A percentile compares a stretch with the other conserved stretches of the same genome.
phyloP scores from a whole-genome alignment of 768 basidiomycete genomes.

The Jaapia argillacea region DNA sequence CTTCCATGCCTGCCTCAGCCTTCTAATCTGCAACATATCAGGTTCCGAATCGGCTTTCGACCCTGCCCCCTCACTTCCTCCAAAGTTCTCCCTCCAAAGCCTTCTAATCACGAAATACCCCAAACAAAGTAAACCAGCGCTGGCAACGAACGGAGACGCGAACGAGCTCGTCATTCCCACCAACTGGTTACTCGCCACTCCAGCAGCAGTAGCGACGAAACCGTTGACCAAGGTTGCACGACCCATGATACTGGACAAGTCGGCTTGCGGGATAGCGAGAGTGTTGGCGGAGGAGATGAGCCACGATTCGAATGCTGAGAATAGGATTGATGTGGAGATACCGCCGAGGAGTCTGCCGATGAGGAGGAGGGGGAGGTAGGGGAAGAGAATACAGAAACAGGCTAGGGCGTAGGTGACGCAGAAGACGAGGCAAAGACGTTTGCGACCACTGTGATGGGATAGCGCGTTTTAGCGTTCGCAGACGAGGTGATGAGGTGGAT shows the following conservation, averaged over 20 bases:
- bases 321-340: slow-evolving; percentile 65
- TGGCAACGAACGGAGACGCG: slow-evolving; percentile 57
- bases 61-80: slow-evolving; percentile 24
- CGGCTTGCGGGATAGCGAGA: slow-evolving; percentile 38
- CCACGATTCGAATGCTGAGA: slow-evolving; percentile 74
- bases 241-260: slow-evolving; percentile 62
- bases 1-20: slow-evolving; percentile 44
- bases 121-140: slow-evolving; percentile 42
- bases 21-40: slow-evolving; percentile 41
- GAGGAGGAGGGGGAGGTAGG: slow-evolving; percentile 48
- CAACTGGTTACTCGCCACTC: slow-evolving; percentile 56
- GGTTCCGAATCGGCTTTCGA: slow-evolving; percentile 20
- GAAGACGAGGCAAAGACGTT: slow-evolving; percentile 58
- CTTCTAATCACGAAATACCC: slow-evolving; percentile 46
- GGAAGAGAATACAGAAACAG: slow-evolving; percentile 49
- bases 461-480: background rate
- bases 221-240: slow-evolving; percentile 68
- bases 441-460: slow-evolving; percentile 42
- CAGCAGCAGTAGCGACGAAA: slow-evolving; percentile 57
- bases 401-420: slow-evolving; percentile 55
- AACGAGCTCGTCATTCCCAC: slow-evolving; percentile 43
- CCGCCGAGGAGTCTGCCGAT: slow-evolving; percentile 60
- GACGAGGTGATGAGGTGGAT: too few relatives aligned
- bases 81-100: slow-evolving; percentile 66
- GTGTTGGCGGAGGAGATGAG: slow-evolving; percentile 52